phyloP scores from a whole-genome alignment of 1,139 yeast species.

The Hyphopichia wangnamkhiaoensis region DNA sequence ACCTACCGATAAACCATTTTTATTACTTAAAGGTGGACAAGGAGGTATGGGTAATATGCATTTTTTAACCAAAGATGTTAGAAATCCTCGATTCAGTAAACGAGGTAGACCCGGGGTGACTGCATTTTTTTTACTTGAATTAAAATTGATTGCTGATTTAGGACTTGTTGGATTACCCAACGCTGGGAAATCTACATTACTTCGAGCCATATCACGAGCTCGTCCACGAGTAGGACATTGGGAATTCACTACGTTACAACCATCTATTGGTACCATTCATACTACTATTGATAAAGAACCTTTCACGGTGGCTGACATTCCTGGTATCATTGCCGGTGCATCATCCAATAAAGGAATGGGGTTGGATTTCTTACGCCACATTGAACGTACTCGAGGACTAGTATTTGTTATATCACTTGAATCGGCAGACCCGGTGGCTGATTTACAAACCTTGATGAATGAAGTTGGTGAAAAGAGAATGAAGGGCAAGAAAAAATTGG shows the following conservation, averaged over 20 bases:
- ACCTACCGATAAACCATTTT: slow-evolving; percentile 67
- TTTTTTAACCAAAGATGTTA: slow-evolving; percentile 75
- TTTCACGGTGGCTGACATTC: slow-evolving; percentile 95
- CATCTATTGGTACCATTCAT: slow-evolving; percentile 85
- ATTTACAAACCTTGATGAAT: slow-evolving; percentile 56
- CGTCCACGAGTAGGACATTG: slow-evolving; percentile 93
- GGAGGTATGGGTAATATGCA: slow-evolving; percentile 98
- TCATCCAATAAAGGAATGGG: slow-evolving; percentile 89
- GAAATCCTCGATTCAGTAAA: slow-evolving; percentile 89
- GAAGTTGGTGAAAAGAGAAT: slow-evolving; percentile 73
- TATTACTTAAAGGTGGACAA: slow-evolving; percentile 77
- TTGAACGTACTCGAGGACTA: slow-evolving; percentile 87
- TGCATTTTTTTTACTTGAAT: slow-evolving; percentile 71
- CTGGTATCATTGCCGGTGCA: slow-evolving; percentile 92
- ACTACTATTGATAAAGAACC: slow-evolving; percentile 66
- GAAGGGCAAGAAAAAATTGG: slow-evolving; percentile 59
- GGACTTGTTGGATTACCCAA: slow-evolving; percentile 95
- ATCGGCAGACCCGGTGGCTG: slow-evolving; percentile 59
- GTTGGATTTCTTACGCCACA: slow-evolving; percentile 83
- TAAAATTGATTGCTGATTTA: slow-evolving; percentile 85
- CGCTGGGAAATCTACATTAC: slow-evolving; percentile 90
- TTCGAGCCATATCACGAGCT: slow-evolving; percentile 88
- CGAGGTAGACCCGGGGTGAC: slow-evolving; percentile 72
- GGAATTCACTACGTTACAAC: slow-evolving; percentile 94
- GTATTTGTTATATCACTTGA: slow-evolving; percentile 86